Evolutionary conservation across 768 basidiomycete genomes (phyloP).

Genomic region (Lactifluus subvellereus): DNA sequence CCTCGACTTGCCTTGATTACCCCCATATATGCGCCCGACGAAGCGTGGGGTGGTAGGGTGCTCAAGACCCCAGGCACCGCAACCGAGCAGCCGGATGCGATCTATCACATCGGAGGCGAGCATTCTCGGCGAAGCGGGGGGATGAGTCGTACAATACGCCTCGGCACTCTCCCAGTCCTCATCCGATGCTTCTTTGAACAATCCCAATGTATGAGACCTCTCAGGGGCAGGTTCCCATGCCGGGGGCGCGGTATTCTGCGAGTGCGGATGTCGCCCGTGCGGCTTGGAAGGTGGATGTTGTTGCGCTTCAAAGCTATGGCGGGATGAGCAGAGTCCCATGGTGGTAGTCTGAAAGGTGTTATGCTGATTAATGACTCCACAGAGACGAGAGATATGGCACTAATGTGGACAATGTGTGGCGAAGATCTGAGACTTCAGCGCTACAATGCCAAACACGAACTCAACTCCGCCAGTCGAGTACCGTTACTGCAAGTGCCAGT

Average conservation of each 20-base stretch:
- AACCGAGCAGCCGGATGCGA: conserved; percentile 42
- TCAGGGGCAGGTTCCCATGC: conserved; percentile 59
- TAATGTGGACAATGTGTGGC: background rate
- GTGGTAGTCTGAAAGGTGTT: background rate
- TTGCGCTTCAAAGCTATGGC: background rate
- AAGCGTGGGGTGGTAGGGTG: conserved; percentile 39
- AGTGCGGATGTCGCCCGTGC: background rate
- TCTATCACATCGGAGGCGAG: conserved; percentile 51
- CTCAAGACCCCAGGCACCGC: conserved; percentile 50
- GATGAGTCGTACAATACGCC: conserved; percentile 41
- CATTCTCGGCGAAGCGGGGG: conserved; percentile 39
- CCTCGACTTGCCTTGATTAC: conserved; percentile 31
- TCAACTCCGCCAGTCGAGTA: too few relatives aligned
- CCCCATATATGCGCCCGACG: conserved; percentile 35
- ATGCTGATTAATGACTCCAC: background rate
- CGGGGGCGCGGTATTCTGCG: conserved; percentile 35
- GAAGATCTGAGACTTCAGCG: too few relatives aligned
- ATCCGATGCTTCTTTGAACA: conserved; percentile 51
- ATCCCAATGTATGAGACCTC: conserved; percentile 41
- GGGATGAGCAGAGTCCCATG: background rate
- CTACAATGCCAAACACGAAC: too few relatives aligned
- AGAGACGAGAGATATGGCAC: background rate
- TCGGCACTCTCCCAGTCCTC: conserved; percentile 49
- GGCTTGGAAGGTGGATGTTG: background rate
- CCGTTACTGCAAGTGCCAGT: too few relatives aligned